These are phyloP conservation scores for Conringia planisiliqua DNA, from an alignment of 345 rosid genomes.

Conservation along the genomic window DNA sequence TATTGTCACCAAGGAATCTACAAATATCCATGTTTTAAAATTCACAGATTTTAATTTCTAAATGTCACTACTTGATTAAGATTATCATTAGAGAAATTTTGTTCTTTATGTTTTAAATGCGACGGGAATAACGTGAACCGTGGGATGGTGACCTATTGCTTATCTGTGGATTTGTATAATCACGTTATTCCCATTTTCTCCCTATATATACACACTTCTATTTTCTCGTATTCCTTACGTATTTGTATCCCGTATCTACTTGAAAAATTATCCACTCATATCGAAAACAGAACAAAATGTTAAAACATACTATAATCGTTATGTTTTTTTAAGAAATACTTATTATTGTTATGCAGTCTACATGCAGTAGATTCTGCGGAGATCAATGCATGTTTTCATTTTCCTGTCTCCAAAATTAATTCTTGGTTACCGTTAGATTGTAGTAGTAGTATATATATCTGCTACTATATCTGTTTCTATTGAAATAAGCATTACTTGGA, in stretches of 20 bases:
- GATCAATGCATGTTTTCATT: constrained; percentile 14
- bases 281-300: background rate
- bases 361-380: constrained; percentile 17
- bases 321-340: too few relatives aligned
- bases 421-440: constrained; percentile 2
- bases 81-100: background rate
- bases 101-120: background rate
- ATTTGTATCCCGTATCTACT: background rate
- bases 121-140: constrained; percentile 39
- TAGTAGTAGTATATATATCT: background rate
- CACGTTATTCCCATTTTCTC: constrained; percentile 36
- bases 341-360: too few relatives aligned
- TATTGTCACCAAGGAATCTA: constrained; percentile 5
- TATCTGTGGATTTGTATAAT: constrained; percentile 27
- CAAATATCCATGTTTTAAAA: background rate
- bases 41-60: background rate
- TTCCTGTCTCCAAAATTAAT: background rate
- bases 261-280: background rate
- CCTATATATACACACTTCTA: background rate
- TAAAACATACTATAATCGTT: background rate
- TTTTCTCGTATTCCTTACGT: background rate
- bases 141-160: constrained; percentile 33
- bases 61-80: background rate
- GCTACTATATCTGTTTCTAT: background rate
- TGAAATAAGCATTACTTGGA: constrained; percentile 13